Conservation (phyloP, 129 eudicot species). For the Dittrichia graveolens region DNA sequence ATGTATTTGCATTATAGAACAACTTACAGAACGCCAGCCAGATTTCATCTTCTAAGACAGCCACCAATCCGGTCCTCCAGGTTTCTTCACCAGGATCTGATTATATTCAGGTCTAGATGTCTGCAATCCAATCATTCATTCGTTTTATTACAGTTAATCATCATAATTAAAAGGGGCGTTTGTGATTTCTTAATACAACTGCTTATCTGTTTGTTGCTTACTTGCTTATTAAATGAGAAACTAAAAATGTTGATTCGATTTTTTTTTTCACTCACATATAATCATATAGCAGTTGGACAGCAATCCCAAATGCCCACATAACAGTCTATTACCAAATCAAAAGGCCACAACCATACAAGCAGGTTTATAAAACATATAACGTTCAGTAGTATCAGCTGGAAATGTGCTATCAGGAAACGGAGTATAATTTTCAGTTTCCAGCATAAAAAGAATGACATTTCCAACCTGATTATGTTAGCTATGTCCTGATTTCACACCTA, state of each 20-base stretch:
- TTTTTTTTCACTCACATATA: neutral
- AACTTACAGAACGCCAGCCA: conserved; percentile 22
- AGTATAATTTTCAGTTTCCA: too few species aligned
- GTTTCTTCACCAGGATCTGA: conserved; percentile 53
- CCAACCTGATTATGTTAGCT: too few species aligned
- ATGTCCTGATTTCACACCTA: too few species aligned
- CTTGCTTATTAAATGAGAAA: neutral
- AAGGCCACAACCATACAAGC: neutral
- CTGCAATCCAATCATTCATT: conserved; percentile 50
- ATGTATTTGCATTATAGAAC: conserved; percentile 3
- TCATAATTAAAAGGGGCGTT: neutral
- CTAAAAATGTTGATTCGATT: neutral
- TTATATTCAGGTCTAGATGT: conserved; percentile 61
- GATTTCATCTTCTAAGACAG: conserved; percentile 33
- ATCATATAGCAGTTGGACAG: neutral
- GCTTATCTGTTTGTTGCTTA: conserved; percentile 6
- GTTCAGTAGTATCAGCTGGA: too few species aligned
- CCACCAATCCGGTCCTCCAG: conserved; percentile 69
- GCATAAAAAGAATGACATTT: too few species aligned
- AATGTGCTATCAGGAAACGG: too few species aligned
- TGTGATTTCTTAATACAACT: neutral
- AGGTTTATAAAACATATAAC: too few species aligned
- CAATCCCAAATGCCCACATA: conserved; percentile 4
- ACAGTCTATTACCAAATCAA: neutral
- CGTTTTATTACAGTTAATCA: neutral